Base-by-base conservation (phyloP, 352 stramenopile genomes). In the Phytophthora idaei region DNA sequence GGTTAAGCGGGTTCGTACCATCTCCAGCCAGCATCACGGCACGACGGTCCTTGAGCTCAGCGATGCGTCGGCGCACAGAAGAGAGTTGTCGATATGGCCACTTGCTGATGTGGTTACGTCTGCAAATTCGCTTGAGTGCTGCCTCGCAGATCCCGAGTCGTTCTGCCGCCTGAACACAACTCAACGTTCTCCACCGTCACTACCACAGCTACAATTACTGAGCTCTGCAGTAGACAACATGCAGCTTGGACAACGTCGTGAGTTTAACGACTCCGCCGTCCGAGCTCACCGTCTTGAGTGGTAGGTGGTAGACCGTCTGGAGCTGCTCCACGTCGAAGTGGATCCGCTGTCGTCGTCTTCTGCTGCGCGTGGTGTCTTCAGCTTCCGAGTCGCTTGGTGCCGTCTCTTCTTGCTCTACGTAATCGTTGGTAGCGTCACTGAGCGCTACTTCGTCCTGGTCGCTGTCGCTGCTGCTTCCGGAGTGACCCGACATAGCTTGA, bases 111-210 rank as follows among this genome's bases (percentile, higher is more conserved):
- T 64, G 61, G 57, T 92, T 90, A 36, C 83, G 82, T 28, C 86
- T 81, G 46, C 86, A 94, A 39, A 92, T 89, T 2, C 86, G 83
- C 74, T 93, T 94, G 10, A 94, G 63, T n/a, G 86, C 86, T n/a
- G 82, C 86, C 53, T 94, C 86, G 15, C 85, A 94, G 28, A 92
- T 66, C 1, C 81, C 81, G 4, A 94, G 80, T 21, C 52, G 64
- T 36, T 72, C 57, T 32, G 86, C 86, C 2, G 84, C 86, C 84
- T 94, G 62, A 12, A 15, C 44, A 69, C 46, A 76, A 42, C 53
- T 56, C 61, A 58, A 64, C 29, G 14, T 47, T 36, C 36, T 61
- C 36, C n/a, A 28, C 67, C 36, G 64, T 76, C 61, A 76, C 50
- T 51, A 63, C 28, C 37, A 32, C 36, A 10, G 17, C 29, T 45